Evolutionary conservation across 768 basidiomycete genomes (phyloP), one percentile per base, ranked within the genome.

Genomic region (Suillus plorans): DNA sequence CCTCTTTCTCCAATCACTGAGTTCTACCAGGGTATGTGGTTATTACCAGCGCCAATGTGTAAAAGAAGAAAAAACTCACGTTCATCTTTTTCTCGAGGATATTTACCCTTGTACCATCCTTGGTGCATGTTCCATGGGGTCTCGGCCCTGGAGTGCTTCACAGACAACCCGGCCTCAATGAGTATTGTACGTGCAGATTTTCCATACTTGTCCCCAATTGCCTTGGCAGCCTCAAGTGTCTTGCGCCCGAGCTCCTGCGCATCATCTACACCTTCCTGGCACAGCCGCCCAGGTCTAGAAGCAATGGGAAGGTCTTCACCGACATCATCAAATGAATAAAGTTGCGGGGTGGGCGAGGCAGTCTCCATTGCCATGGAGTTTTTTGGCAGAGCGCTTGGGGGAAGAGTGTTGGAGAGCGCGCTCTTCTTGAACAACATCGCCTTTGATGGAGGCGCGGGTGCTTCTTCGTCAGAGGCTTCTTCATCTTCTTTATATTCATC

Each of bases 121-220:
- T 62, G 61, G 49, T 62, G 61, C 61, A 62, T 62, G 9, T 62
- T 62, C 22, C 61, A 62, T 22, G 42, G 20, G 22, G 22, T 39
- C 61, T 62, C 61, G 34, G 50, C 61, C 49, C 22, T 13, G 16
- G n/a, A 52, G 50, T 49, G 50, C 36, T 62, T 50, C 36, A 22
- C 55, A 41, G 47, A 39, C 34, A 62, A 53, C 37, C 50, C 36
- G 22, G 61, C 61, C 50, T 49, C 34, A 1, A 37, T 37, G 44
- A 62, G 50, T n/a, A 62, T 62, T 6, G 13, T 31, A 31, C 6
- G 5, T 37, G 53, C 49, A 20, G 28, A 37, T 47, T 62, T 62
- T 22, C 49, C 60, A 61, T 62, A 62, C 18, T 62, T n/a, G 12
- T 53, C 14, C 0, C 34, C 49, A 62, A 62, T 62, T 13, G 14